Conservation (phyloP, 1,284 basidiomycete species). For the Austroboletus olivaceoglutinosus region DNA sequence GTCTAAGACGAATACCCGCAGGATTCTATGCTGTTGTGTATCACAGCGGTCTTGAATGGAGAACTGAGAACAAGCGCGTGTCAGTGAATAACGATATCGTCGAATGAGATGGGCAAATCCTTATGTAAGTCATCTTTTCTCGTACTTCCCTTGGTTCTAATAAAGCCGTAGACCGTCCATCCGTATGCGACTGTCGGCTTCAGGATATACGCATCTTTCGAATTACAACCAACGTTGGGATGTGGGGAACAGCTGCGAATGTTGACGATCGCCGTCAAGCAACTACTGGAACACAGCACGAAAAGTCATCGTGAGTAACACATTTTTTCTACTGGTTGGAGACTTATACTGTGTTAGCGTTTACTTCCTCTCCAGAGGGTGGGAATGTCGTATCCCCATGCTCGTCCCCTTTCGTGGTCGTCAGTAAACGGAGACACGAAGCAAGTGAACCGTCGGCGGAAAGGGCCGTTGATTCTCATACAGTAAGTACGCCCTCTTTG, state of each 20-base stretch:
- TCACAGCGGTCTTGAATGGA: no score
- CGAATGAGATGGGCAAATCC: not conserved
- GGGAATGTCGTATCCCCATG: not conserved
- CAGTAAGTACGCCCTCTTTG: no score
- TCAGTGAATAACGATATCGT: not conserved
- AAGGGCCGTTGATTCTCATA: not conserved
- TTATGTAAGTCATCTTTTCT: not conserved
- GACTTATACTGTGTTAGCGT: not conserved
- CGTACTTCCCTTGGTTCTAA: not conserved
- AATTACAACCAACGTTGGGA: not conserved
- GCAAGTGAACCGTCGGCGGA: not conserved
- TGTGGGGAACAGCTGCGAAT: not conserved
- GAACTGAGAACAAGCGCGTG: no score
- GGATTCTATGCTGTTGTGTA: not conserved
- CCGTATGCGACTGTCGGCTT: not conserved
- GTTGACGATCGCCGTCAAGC: not conserved
- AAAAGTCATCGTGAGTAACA: not conserved
- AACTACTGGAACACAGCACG: not conserved
- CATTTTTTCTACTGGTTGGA: not conserved
- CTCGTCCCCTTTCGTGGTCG: not conserved
- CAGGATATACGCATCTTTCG: not conserved
- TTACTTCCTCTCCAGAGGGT: not conserved
- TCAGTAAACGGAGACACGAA: not conserved
- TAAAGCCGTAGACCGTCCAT: not conserved
- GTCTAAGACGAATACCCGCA: not conserved